phyloP scores from a whole-genome alignment of 1,139 yeast species.

The Geotrichum siamense region DNA sequence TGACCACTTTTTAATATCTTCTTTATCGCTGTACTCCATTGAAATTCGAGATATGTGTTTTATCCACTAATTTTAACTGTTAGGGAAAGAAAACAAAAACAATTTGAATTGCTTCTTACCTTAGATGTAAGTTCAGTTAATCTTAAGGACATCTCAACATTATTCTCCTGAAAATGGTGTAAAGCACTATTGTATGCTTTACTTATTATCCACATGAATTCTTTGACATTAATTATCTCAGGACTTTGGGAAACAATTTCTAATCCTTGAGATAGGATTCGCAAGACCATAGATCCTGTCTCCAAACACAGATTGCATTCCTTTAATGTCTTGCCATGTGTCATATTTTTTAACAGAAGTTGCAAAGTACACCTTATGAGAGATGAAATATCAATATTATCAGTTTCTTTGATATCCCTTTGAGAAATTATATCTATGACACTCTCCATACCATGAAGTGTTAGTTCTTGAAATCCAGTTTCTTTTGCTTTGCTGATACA shows the following conservation, averaged over 20 bases:
- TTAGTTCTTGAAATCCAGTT: constrained; percentile 8
- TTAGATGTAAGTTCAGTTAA: constrained; percentile 10
- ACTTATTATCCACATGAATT: constrained; percentile 17
- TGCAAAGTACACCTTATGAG: constrained; percentile 17
- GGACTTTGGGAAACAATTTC: constrained; percentile 3
- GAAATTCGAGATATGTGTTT: constrained; percentile 3
- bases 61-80: constrained; percentile 11
- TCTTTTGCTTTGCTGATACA: constrained; percentile 17
- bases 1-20: constrained; percentile 12
- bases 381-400: constrained; percentile 16
- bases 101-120: no score
- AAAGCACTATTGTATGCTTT: constrained; percentile 18
- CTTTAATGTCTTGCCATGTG: constrained; percentile 4
- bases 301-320: constrained; percentile 5
- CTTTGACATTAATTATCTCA: constrained; percentile 3
- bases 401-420: background rate
- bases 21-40: background rate
- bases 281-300: constrained; percentile 4
- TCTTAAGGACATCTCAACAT: constrained; percentile 7
- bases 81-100: background rate
- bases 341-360: constrained; percentile 14
- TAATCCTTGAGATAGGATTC: constrained; percentile 11
- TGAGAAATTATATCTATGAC: constrained; percentile 15
- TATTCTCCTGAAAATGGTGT: constrained; percentile 14
- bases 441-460: constrained; percentile 14